Conservation (phyloP, 2,329 filamentous ascomycete genomes). For the Macroventuria anomochaeta region DNA sequence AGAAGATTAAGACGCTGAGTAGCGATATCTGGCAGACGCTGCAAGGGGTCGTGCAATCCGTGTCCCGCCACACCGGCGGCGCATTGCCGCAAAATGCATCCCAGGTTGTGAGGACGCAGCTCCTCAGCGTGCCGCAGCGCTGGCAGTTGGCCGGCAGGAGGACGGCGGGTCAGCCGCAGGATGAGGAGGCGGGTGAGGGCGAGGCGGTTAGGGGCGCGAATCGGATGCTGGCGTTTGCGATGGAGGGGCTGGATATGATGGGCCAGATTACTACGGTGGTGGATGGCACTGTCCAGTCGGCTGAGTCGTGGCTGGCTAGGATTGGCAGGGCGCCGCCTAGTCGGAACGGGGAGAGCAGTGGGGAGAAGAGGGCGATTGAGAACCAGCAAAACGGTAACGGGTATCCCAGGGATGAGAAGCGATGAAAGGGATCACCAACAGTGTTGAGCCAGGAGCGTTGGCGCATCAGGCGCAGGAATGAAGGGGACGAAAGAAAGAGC, state of each 20-base stretch:
- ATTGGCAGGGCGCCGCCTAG: constrained; percentile 58
- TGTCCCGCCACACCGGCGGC: constrained; percentile 90
- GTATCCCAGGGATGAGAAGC: neutral
- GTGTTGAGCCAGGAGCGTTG: too few species aligned
- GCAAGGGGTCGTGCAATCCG: constrained; percentile 80
- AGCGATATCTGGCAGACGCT: constrained; percentile 62
- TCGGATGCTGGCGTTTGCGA: constrained; percentile 82
- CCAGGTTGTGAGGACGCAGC: constrained; percentile 79
- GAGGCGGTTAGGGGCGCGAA: constrained; percentile 66
- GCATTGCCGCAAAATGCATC: constrained; percentile 88
- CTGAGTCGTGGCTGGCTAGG: constrained; percentile 88
- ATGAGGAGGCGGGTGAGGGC: constrained; percentile 25
- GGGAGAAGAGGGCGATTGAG: constrained; percentile 1
- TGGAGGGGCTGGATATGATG: constrained; percentile 94
- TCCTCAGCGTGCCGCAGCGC: constrained; percentile 82
- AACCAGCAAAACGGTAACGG: neutral
- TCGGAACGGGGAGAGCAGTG: neutral
- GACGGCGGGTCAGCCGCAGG: constrained; percentile 1
- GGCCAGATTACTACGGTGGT: constrained; percentile 86
- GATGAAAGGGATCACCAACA: too few species aligned
- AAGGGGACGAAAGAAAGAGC: too few species aligned
- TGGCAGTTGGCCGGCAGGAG: constrained; percentile 74
- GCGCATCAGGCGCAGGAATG: too few species aligned
- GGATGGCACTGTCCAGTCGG: constrained; percentile 86
- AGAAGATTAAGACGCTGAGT: constrained; percentile 72